phyloP scores from a whole-genome alignment of 2,329 filamentous ascomycete genomes.

The Aspergillus phoenicis region DNA sequence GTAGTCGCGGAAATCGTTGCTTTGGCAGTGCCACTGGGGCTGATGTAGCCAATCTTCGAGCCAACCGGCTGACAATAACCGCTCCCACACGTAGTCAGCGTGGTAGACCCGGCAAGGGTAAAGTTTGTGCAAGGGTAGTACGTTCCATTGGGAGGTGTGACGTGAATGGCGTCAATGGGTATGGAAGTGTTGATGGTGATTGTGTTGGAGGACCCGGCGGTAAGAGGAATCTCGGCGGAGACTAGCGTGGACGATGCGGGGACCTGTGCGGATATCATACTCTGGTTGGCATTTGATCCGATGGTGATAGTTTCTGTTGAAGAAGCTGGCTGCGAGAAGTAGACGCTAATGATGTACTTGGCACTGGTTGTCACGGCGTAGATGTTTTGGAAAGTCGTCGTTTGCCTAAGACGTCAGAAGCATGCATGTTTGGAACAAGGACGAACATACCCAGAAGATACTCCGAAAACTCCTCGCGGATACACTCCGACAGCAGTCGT shows the following conservation, averaged over 20 bases:
- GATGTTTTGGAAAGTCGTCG: conserved; percentile 23
- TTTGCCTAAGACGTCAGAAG: conserved; percentile 3
- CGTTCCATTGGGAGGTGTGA: conserved; percentile 26
- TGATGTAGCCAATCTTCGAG: conserved; percentile 48
- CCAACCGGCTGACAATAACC: conserved; percentile 49
- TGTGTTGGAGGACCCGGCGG: conserved; percentile 29
- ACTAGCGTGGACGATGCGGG: conserved; percentile 10
- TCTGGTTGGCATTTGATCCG: conserved; percentile 6
- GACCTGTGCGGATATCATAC: conserved; percentile 6
- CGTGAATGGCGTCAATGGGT: conserved; percentile 23
- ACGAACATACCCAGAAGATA: conserved; percentile 19
- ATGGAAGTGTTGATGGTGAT: conserved; percentile 25
- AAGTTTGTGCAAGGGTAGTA: conserved; percentile 49
- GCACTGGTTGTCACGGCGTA: conserved; percentile 35
- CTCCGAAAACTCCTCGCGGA: conserved; percentile 19
- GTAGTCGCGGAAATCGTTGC: conserved; percentile 41
- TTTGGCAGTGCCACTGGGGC: conserved; percentile 31
- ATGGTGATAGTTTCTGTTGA: conserved; percentile 12
- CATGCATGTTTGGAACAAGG: neutral
- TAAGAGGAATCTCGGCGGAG: conserved; percentile 22
- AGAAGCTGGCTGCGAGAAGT: conserved; percentile 5
- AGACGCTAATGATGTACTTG: conserved; percentile 27
- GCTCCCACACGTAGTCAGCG: conserved; percentile 37
- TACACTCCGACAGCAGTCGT: conserved; percentile 29
- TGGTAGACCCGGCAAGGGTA: conserved; percentile 40